Base-by-base conservation (phyloP, 371 early-diverging fungal genomes). In the Zychaea mexicana region DNA sequence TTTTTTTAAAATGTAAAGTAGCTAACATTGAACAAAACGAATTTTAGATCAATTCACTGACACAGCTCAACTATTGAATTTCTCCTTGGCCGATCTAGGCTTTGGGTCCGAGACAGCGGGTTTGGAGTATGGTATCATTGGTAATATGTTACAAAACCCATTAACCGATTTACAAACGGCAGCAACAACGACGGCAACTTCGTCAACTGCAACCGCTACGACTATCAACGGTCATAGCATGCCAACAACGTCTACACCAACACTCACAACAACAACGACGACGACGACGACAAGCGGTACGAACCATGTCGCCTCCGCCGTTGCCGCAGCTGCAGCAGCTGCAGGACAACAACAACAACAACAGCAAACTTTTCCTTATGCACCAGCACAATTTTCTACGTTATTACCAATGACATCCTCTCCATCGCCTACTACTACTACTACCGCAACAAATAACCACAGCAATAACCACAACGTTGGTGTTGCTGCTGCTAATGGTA, bases 101-200 rank as follows among this genome's bases (percentile, higher is more conserved):
- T 81, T 81, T 65, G 77, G 77, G 3, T 78, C 81, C 52, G 78
- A 78, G 65, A 72, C 81, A 28, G 68, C 78, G 26, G 81, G 81
- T 2, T 64, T 81, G 17, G 81, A 81, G 61, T 81, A 81, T 59
- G 74, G 76, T 8, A 68, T 81, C 52, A 52, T 81, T 26, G 76
- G 78, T 2, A 81, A 78, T 52, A 81, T 81, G 81, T 42, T 69
- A 22, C 69, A 73, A 57, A 62, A 64, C 26, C 70, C 70, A 26
- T 46, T 65, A n/a, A 13, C 31, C 19, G 55, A 39, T 26, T 4
- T 26, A 24, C 26, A 19, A 13, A 22, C 54, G 32, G 31, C n/a
- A n/a, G 19, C 53, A 24, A 52, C 60, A 42, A 46, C 45, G 21
- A 22, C 57, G 27, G 38, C 57, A 24, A 24, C 45, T 19, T 13